A percentile compares a stretch with the other conserved stretches of the same genome.
Evolutionary conservation across 306 rosid genomes (phyloP).

Genomic region (Glycyrrhiza uralensis): DNA sequence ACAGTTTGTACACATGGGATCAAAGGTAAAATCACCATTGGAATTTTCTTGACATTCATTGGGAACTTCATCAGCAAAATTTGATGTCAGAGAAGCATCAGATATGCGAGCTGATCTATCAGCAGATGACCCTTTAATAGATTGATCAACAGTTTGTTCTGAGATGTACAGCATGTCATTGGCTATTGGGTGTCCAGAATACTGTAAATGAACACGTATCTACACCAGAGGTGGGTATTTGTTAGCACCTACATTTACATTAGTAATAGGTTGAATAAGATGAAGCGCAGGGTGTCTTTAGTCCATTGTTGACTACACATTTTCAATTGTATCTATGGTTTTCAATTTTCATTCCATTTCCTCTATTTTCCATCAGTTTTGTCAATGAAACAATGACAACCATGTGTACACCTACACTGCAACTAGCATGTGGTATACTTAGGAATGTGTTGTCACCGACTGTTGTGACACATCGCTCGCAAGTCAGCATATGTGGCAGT

Average conservation of each 20-base stretch:
- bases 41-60: slow-evolving; percentile 39
- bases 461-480: neutral
- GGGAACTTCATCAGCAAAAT: slow-evolving; percentile 29
- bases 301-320: neutral
- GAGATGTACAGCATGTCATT: slow-evolving; percentile 74
- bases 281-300: slow-evolving; percentile 10
- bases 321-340: neutral
- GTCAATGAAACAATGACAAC: neutral
- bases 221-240: slow-evolving; percentile 30
- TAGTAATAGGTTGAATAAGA: neutral
- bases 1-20: slow-evolving; percentile 90
- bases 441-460: neutral
- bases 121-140: slow-evolving; percentile 47
- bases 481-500: neutral
- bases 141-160: slow-evolving; percentile 39
- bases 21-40: slow-evolving; percentile 51
- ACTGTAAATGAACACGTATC: slow-evolving; percentile 86
- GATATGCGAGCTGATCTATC: slow-evolving; percentile 54
- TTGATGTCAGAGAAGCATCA: slow-evolving; percentile 34
- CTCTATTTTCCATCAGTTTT: slow-evolving; percentile 3
- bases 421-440: neutral
- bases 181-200: slow-evolving; percentile 80
- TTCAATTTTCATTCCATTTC: neutral
- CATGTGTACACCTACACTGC: neutral
- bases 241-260: neutral